Base-by-base conservation (phyloP, 768 basidiomycete species). In the Phanerodontia chrysosporium region DNA sequence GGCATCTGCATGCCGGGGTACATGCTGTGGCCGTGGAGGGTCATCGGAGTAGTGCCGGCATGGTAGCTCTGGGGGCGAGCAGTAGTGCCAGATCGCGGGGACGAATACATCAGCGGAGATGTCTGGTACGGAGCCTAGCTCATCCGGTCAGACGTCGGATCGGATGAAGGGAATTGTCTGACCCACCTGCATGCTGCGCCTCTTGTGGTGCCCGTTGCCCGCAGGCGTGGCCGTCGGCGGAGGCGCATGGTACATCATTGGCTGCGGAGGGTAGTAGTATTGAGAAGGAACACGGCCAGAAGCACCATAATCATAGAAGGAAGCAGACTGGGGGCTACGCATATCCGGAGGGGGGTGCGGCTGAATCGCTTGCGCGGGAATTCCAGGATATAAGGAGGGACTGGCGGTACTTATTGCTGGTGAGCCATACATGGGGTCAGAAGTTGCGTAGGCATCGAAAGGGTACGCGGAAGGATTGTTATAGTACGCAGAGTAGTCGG, bases 401-500 rank as follows among this genome's bases (percentile, higher is more conserved):
- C 74, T 73, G 54, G 62, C 68, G 63, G 72, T 74, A 63, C 72
- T 79, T 58, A 81, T 67, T 32, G 77, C 79, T 36, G 78, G 74
- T 27, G 75, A 70, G 24, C 74, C 72, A 73, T 84, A 87, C 59
- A 82, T 60, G 45, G 81, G 73, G 10, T 78, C 77, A 58, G 86
- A 85, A 30, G 78, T 62, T 12, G 75, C 72, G 68, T 84, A 86
- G 57, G 77, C 78, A 67, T 73, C 72, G 60, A 73, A 75, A 16
- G 63, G 51, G 55, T 85, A 85, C 44, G 78, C 74, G 60, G 81
- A 73, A 30, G 78, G 76, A 44, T 76, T 78, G 49, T 75, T 69
- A 71, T 86, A 87, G 67, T 86, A 88, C 9, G 77, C 74, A 25
- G 80, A 75, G 68, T 84, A 89, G 45, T 89, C 87, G 22, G 78